Conservation (phyloP, 352 stramenopile genomes). For the Lagenidium sp. region DNA sequence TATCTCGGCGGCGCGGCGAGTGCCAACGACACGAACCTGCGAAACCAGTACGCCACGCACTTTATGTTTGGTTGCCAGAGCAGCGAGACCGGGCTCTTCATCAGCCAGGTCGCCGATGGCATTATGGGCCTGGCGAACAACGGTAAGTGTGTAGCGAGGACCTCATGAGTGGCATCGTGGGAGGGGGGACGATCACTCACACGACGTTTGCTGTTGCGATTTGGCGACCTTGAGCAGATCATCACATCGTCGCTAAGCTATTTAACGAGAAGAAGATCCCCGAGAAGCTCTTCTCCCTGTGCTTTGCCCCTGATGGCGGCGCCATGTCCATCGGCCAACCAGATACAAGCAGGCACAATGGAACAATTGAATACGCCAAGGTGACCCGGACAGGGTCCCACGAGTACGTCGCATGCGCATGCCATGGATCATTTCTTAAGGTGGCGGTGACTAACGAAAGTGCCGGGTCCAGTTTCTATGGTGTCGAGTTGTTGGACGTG, state of each 20-base stretch:
- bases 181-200: neutral
- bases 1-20: conserved; percentile 59
- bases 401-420: conserved; percentile 22
- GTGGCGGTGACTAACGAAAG: too few species aligned
- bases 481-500: conserved; percentile 56
- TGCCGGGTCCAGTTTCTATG: conserved; percentile 59
- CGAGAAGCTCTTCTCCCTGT: conserved; percentile 70
- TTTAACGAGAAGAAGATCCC: conserved; percentile 73
- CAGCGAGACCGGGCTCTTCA: conserved; percentile 66
- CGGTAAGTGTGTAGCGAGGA: conserved; percentile 12
- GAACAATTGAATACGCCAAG: conserved; percentile 50
- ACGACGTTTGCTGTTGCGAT: neutral
- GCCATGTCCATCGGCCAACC: conserved; percentile 56
- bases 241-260: conserved; percentile 71
- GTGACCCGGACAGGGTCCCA: conserved; percentile 20
- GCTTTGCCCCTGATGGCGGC: conserved; percentile 59
- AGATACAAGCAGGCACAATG: conserved; percentile 35
- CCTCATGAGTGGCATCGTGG: neutral
- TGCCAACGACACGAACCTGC: conserved; percentile 32
- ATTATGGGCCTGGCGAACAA: conserved; percentile 80
- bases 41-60: conserved; percentile 54
- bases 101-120: conserved; percentile 71
- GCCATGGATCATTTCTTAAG: too few species aligned
- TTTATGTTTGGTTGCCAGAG: conserved; percentile 80
- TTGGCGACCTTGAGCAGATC: too few species aligned